Evolutionary conservation across 148 eudicot genomes (phyloP).

Genomic region (Nepenthes gracilis): DNA sequence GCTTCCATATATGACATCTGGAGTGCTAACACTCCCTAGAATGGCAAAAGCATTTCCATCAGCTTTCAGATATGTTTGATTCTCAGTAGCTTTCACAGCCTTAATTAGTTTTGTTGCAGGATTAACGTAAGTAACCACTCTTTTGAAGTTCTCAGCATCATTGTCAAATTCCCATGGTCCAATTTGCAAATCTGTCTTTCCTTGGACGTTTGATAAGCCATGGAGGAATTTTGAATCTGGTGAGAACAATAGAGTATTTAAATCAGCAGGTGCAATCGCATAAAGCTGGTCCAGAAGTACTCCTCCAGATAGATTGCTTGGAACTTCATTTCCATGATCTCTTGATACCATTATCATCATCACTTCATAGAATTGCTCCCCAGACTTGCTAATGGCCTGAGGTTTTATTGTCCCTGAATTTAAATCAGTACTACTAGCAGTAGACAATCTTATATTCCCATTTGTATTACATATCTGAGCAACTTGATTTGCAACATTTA

Average conservation of each 20-base stretch:
- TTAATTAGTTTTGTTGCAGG: constrained; percentile 62
- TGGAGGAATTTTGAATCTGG: constrained; percentile 55
- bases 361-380: constrained; percentile 21
- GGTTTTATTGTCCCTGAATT: constrained; percentile 26
- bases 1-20: constrained; percentile 82
- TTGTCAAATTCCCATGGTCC: constrained; percentile 61
- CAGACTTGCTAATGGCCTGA: constrained; percentile 18
- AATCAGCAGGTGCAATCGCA: constrained; percentile 40
- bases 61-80: constrained; percentile 64
- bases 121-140: constrained; percentile 58
- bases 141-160: constrained; percentile 31
- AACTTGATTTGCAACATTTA: constrained; percentile 27
- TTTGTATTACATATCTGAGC: constrained; percentile 39
- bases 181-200: constrained; percentile 54
- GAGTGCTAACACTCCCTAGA: constrained; percentile 50
- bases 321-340: background rate
- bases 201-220: constrained; percentile 50
- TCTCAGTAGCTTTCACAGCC: constrained; percentile 75
- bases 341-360: background rate
- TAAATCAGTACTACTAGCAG: constrained; percentile 12
- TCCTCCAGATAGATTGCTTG: constrained; percentile 22
- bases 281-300: constrained; percentile 64
- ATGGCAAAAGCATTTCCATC: constrained; percentile 51
- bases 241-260: constrained; percentile 52
- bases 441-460: constrained; percentile 15